These are phyloP conservation scores for Eimeria praecox DNA, from an alignment of 169 alveolate species.

Conservation along the genomic window DNA sequence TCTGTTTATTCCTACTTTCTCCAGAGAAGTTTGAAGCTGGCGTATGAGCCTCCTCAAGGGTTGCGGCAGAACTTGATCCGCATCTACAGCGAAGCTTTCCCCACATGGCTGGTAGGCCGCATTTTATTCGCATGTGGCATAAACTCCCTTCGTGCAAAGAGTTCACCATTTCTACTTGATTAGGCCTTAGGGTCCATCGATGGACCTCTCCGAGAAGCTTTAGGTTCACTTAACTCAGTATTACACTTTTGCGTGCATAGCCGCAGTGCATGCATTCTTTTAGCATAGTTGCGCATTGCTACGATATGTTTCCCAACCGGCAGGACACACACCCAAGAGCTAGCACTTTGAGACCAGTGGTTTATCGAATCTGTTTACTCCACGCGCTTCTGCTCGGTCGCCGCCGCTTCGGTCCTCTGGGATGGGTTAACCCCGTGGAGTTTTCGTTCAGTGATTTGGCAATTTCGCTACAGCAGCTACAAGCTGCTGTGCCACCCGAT, in stretches of 20 bases:
- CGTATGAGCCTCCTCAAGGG: slow-evolving; percentile 97
- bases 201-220: not conserved
- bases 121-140: slow-evolving; percentile 48
- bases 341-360: slow-evolving; percentile 94
- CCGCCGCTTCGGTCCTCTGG: slow-evolving; percentile 97
- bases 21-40: slow-evolving; percentile 95
- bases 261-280: not conserved
- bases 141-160: not conserved
- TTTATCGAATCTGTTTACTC: slow-evolving; percentile 95
- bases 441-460: slow-evolving; percentile 97
- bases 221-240: not conserved
- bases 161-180: too few relatives aligned
- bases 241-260: not conserved
- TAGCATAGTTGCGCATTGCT: not conserved
- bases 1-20: not conserved
- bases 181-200: not conserved
- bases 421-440: slow-evolving; percentile 98
- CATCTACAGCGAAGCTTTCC: slow-evolving; percentile 87
- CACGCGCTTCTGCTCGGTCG: slow-evolving; percentile 97
- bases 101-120: slow-evolving; percentile 92
- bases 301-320: not conserved
- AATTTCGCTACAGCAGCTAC: slow-evolving; percentile 95
- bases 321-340: slow-evolving; percentile 94
- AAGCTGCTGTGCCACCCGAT: slow-evolving; percentile 91
- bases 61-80: slow-evolving; percentile 92